A percentile compares a stretch with the other conserved stretches of the same genome.
phyloP scores from a whole-genome alignment of 2,329 filamentous ascomycete species.

The Talaromyces amestolkiae region DNA sequence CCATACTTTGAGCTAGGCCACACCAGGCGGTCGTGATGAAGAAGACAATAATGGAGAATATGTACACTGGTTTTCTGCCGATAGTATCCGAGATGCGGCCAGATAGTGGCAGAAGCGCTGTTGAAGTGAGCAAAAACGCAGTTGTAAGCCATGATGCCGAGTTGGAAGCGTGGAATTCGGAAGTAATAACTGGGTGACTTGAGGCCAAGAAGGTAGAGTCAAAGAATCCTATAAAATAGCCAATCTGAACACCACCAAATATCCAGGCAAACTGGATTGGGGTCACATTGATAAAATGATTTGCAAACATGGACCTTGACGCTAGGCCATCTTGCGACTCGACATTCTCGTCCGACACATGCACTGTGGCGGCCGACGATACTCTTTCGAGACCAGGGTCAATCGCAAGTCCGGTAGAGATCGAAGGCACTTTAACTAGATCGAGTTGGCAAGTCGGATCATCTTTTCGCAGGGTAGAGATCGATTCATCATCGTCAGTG shows the following conservation, averaged over 20 bases:
- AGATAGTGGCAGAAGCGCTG: constrained; percentile 71
- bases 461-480: neutral
- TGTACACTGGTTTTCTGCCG: constrained; percentile 66
- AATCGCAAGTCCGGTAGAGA: constrained; percentile 29
- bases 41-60: constrained; percentile 63
- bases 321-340: constrained; percentile 8
- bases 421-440: constrained; percentile 29
- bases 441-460: constrained; percentile 19
- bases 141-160: constrained; percentile 80
- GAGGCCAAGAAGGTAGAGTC: constrained; percentile 81
- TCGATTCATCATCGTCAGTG: constrained; percentile 1
- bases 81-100: constrained; percentile 72
- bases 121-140: constrained; percentile 72
- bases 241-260: constrained; percentile 58
- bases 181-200: constrained; percentile 76
- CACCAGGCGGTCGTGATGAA: constrained; percentile 67
- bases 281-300: constrained; percentile 39
- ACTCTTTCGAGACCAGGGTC: constrained; percentile 28
- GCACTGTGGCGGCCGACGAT: constrained; percentile 20
- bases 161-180: constrained; percentile 74
- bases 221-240: constrained; percentile 61
- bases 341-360: neutral
- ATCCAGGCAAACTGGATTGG: constrained; percentile 60
- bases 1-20: constrained; percentile 65
- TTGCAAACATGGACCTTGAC: constrained; percentile 26